Evolutionary conservation across 208 protist genomes (phyloP).

Genomic region (Leishmania major): DNA sequence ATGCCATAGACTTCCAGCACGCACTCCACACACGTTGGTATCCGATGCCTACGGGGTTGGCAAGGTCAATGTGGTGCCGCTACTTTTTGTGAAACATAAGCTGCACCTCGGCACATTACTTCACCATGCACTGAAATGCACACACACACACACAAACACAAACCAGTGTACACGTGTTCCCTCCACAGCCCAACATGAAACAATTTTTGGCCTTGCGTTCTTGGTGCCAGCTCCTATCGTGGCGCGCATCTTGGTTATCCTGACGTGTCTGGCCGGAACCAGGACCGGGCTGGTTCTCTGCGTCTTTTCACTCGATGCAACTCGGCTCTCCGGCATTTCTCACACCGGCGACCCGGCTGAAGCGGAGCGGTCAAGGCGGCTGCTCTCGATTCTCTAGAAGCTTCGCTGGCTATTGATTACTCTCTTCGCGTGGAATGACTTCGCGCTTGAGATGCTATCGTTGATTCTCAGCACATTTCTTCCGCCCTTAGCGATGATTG

Average conservation of each 20-base stretch:
- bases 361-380: slow-evolving; percentile 32
- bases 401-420: slow-evolving; percentile 74
- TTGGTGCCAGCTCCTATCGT: slow-evolving; percentile 36
- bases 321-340: slow-evolving; percentile 40
- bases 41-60: background rate
- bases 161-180: background rate
- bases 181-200: slow-evolving; percentile 2
- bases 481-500: slow-evolving; percentile 49
- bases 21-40: background rate
- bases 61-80: background rate
- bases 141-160: background rate
- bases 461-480: slow-evolving; percentile 65
- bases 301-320: slow-evolving; percentile 65
- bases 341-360: slow-evolving; percentile 37
- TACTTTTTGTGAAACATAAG: background rate
- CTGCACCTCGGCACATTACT: background rate
- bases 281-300: slow-evolving; percentile 64
- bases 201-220: slow-evolving; percentile 53
- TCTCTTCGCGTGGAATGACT: slow-evolving; percentile 58
- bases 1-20: background rate
- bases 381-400: slow-evolving; percentile 64
- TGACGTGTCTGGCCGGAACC: slow-evolving; percentile 53
- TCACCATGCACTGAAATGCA: background rate
- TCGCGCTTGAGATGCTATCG: slow-evolving; percentile 75
- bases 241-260: slow-evolving; percentile 41